Base-by-base conservation (phyloP, 202 grass and related monocot species). In the Eragrostis tef region DNA sequence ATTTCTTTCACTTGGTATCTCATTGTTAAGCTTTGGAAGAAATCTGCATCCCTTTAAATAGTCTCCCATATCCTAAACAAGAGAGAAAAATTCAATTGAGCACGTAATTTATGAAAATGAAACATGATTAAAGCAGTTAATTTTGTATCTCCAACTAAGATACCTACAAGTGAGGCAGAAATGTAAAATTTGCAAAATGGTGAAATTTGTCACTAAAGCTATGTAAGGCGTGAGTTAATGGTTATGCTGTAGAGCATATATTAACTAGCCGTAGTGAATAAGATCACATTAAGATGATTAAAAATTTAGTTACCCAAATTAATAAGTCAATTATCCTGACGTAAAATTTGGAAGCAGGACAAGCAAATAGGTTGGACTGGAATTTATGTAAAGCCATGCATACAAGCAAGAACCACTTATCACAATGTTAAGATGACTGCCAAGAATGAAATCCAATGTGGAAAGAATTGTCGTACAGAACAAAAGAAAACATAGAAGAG, bases 1-100 rank as follows among this genome's bases (percentile, higher is more conserved):
- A 87, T 98, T 98, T 85, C 90, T 93, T 85, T 93, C 71, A 73
- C 68, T 49, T 11, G 88, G 61, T 59, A 91, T 89, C 88, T 98
- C 94, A 84, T 98, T 98, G 53, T 98, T 98, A 64, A 98, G 92
- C 79, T 89, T 94, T 49, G 94, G 94, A 81, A 98, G 94, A 82
- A 98, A 98, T 78, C 61, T 98, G 88, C 94, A 98, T 16, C 94
- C 94, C 80, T 84, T 81, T 66, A 98, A 86, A 89, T 98, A 98
- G 58, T 88, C 81, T 77, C 82, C 70, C 78, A 98, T 93, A 80
- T 98, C 89, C 92, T 98, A 79, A 43, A 87, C 31, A 82, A 88
- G 17, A 79, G 78, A 68, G 66, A 16, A 9, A 65, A 64, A 8
- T 72, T 39, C 70, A 85, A 58, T 19, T 51, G 57, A 72, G 19